A percentile compares a stretch with the other conserved stretches of the same genome.
These are phyloP conservation scores for Lachancea fermentati DNA, from an alignment of 805 yeast genomes.

Conservation along the genomic window DNA sequence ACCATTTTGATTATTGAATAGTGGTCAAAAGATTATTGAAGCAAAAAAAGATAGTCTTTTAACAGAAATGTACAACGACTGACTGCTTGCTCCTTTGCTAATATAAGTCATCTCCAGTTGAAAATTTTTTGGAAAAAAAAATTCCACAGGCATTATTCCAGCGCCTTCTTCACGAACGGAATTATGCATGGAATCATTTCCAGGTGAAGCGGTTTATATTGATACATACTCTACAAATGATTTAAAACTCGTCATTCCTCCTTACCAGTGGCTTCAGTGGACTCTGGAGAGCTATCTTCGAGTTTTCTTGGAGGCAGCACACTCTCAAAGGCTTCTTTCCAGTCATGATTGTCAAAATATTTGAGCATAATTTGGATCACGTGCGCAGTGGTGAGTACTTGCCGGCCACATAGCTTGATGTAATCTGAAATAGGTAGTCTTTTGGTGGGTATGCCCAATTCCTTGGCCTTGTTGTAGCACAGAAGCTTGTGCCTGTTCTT, in stretches of 20 bases:
- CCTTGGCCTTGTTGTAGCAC: conserved; percentile 76
- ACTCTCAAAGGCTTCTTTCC: conserved; percentile 84
- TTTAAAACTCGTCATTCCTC: not conserved
- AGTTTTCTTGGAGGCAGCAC: conserved; percentile 80
- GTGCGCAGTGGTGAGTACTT: conserved; percentile 88
- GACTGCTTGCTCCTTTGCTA: too few species aligned
- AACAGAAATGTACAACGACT: too few species aligned
- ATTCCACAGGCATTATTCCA: too few species aligned
- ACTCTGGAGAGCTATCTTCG: conserved; percentile 11
- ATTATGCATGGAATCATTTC: not conserved
- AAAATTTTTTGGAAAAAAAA: not conserved
- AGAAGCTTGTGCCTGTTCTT: conserved; percentile 81
- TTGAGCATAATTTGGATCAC: conserved; percentile 83
- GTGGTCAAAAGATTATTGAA: too few species aligned
- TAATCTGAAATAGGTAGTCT: conserved; percentile 83
- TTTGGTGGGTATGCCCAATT: conserved; percentile 63
- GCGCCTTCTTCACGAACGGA: not conserved
- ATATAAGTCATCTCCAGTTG: not conserved
- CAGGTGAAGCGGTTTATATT: not conserved
- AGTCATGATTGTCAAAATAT: conserved; percentile 72
- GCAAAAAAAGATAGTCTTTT: too few species aligned
- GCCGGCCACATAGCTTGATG: conserved; percentile 76
- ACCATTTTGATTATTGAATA: conserved; percentile 15
- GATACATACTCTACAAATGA: not conserved
- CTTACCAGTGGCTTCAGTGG: not conserved